Evolutionary conservation across 495 filamentous ascomycete genomes (phyloP), one percentile per base, ranked within the genome.

Genomic region (Pseudotulostoma volvatum): DNA sequence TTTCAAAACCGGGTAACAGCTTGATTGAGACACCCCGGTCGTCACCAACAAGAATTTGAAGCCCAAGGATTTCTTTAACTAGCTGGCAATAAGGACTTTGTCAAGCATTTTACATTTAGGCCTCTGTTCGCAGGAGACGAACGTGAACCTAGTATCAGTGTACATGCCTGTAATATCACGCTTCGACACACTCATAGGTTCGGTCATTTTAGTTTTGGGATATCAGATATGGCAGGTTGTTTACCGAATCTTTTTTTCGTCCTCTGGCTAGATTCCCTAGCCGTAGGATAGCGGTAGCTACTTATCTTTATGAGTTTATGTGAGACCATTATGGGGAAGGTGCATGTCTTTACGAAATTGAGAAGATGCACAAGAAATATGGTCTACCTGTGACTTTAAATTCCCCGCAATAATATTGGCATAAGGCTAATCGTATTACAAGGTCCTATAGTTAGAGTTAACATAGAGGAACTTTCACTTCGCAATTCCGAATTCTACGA

Each of bases 371-470:
- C 36, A 32, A 41, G 32, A 35, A 38, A 41, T 41, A 41, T 37
- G 39, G 36, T 38, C 15, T 34, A 2, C 18, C 3, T 2, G 7
- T 34, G 3, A 32, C 11, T 1, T 11, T 9, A 32, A 32, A 2
- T 2, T 2, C 33, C 32, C 14, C 4, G 14, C 32, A 14, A 14
- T 13, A 4, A 9, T 9, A 16, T 8, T 34, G 7, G 9, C 18
- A 14, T 34, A 14, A 34, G 1, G 15, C 15, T 9, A 7, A 1
- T 34, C 4, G 1, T 2, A 9, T 5, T 34, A 8, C 4, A 14
- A 64, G 60, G 60, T 14, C 60, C 61, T 9, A 60, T 64, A 33
- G 49, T 64, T 4, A 54, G 61, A 31, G 60, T 63, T 38, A 63
- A 45, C 32, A 53, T 57, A 7, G 42, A 42, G 28, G 58, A 62